Evolutionary conservation across 2,329 filamentous ascomycete genomes (phyloP).

Genomic region (Penicillium sp.): DNA sequence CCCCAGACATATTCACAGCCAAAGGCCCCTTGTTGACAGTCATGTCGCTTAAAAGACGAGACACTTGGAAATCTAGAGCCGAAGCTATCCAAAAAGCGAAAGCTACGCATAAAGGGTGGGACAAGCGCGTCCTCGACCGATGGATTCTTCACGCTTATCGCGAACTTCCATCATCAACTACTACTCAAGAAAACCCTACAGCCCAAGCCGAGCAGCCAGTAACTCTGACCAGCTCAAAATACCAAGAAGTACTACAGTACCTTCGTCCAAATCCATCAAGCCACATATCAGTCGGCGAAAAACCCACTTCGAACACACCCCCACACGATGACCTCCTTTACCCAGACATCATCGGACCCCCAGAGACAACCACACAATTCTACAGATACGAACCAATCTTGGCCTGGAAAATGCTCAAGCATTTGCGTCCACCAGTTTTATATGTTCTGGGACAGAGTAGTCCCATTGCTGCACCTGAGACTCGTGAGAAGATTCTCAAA

Average conservation of each 20-base stretch:
- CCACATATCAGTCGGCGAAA: neutral
- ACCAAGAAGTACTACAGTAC: constrained; percentile 10
- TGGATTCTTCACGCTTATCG: constrained; percentile 8
- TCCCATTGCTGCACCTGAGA: constrained; percentile 8
- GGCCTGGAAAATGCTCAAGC: constrained; percentile 2
- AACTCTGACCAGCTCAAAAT: constrained; percentile 2
- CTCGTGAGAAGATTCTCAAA: constrained; percentile 16
- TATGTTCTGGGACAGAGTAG: constrained; percentile 22
- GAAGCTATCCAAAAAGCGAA: neutral
- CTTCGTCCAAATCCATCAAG: constrained; percentile 2
- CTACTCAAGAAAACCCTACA: neutral
- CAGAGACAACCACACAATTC: neutral
- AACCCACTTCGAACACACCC: neutral
- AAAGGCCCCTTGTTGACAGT: constrained; percentile 3
- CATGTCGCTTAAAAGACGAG: constrained; percentile 5
- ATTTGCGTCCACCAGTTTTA: constrained; percentile 22
- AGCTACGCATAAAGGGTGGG: constrained; percentile 4
- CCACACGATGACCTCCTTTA: constrained; percentile 2
- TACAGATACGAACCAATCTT: constrained; percentile 7
- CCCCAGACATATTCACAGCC: constrained; percentile 1
- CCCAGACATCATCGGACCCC: constrained; percentile 6
- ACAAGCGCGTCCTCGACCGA: constrained; percentile 6
- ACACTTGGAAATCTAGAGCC: constrained; percentile 5
- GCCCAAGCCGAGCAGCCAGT: neutral
- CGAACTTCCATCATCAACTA: neutral